Base-by-base conservation (phyloP, 2,329 filamentous ascomycete genomes). In the Neonectria coccinea region DNA sequence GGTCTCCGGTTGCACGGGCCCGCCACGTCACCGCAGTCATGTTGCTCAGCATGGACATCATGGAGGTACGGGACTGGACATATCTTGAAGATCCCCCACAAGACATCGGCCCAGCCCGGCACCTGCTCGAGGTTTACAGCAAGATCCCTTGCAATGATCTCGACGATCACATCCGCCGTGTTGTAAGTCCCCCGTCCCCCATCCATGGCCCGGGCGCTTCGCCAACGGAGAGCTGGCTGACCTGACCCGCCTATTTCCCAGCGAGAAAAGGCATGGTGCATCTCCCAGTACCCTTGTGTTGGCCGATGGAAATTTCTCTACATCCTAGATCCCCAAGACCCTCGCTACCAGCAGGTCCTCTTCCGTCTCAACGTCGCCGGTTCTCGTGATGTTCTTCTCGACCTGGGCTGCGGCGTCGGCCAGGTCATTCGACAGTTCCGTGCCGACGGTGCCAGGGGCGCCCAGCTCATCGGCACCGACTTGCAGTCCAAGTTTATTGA, bases 391-490 rank as follows among this genome's bases (percentile, higher is more conserved):
- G 75, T 77, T 5, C 76, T 85, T 12, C 78, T 85, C 11, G 84
- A 86, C 67, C 72, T 87, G 1, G 84, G 84, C 48, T 86, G 84
- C 69, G 82, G 84, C 62, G 76, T 86, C 41, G 84, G 83, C 16
- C 84, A 85, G 67, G 77, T 82, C 9, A 75, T 86, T 31, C 81
- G 84, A n/a, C 82, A 85, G 69, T 79, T 86, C 29, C 78, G 81
- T 11, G 76, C 78, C 55, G 84, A 86, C 61, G 86, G 86, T 20
- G 85, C 85, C 8, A 76, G 81, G 25, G 77, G 81, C 5, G 73
- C 78, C 16, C 81, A 82, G 50, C 74, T 88, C n/a, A 83, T 82
- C 62, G 86, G 84, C 18, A 78, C 80, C 4, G 86, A 88, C 65
- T 66, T 86, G 3, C 79, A 83, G 47, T 69, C 79, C 20, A 78